These are phyloP conservation scores for Sisymbrium altissimum DNA, from an alignment of 345 rosid species.

Conservation along the genomic window DNA sequence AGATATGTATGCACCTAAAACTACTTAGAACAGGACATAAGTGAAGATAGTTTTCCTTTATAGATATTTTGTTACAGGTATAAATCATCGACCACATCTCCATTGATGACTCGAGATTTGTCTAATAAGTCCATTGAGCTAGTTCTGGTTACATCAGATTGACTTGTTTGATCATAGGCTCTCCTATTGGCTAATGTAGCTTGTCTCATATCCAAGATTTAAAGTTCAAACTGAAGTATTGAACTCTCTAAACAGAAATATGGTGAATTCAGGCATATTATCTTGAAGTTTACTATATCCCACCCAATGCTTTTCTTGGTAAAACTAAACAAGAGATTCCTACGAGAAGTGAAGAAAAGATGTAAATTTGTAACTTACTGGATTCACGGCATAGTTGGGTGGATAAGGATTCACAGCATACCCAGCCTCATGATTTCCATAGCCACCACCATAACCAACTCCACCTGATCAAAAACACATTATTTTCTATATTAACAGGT, in stretches of 20 bases:
- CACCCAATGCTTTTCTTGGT: background rate
- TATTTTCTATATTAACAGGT: background rate
- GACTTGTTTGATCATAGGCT: conserved; percentile 1
- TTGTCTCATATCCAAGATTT: conserved; percentile 1
- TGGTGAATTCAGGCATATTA: background rate
- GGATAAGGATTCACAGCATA: conserved; percentile 65
- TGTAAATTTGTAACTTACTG: conserved; percentile 51
- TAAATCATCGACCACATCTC: background rate
- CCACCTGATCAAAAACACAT: conserved; percentile 32
- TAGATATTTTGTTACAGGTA: background rate
- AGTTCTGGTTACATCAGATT: background rate
- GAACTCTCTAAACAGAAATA: background rate
- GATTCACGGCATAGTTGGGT: conserved; percentile 66
- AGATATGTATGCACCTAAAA: background rate
- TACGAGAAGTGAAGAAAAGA: background rate
- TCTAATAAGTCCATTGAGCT: background rate
- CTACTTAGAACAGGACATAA: background rate
- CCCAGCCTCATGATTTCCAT: conserved; percentile 64
- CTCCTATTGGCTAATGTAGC: conserved; percentile 4
- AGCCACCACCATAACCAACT: conserved; percentile 56
- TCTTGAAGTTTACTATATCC: background rate
- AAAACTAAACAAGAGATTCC: background rate
- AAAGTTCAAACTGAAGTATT: background rate
- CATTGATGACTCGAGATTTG: background rate
- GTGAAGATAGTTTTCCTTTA: background rate